Percentiles rank a stretch among this genome's conserved stretches.
Conservation (phyloP, 306 rosid genomes). For the Acacia confusa region DNA sequence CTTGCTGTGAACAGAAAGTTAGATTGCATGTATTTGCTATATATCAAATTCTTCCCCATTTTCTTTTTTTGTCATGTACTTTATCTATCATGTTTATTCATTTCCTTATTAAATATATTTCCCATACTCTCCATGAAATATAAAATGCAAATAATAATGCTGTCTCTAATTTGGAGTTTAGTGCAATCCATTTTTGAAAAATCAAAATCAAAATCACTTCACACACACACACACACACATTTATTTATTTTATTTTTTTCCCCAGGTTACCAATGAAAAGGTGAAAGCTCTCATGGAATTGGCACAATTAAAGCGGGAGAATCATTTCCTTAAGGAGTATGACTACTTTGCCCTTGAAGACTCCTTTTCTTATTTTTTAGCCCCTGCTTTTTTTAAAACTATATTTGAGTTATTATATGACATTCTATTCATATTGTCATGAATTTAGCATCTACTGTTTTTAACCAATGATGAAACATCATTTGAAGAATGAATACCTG, state of each 20-base stretch:
- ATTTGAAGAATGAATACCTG: not conserved
- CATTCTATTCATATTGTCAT: too few relatives aligned
- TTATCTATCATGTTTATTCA: slow-evolving; percentile 10
- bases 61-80: slow-evolving; percentile 10
- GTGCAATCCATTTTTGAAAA: slow-evolving; percentile 23
- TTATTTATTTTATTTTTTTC: too few relatives aligned
- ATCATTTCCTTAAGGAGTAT: slow-evolving; percentile 74
- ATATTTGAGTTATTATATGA: too few relatives aligned
- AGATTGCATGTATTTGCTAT: slow-evolving; percentile 16
- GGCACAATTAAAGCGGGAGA: slow-evolving; percentile 85
- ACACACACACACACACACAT: too few relatives aligned
- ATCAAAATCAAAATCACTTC: too few relatives aligned
- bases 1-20: slow-evolving; percentile 11
- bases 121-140: slow-evolving; percentile 15
- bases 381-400: too few relatives aligned
- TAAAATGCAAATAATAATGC: not conserved
- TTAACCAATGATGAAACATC: not conserved
- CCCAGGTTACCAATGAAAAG: slow-evolving; percentile 94
- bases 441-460: too few relatives aligned
- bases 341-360: slow-evolving; percentile 30
- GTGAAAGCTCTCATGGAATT: slow-evolving; percentile 88
- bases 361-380: not conserved
- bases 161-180: slow-evolving; percentile 27
- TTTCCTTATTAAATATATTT: slow-evolving; percentile 19
- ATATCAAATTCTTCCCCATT: slow-evolving; percentile 14